A percentile compares a stretch with the other conserved stretches of the same genome.
These are phyloP conservation scores for Malus asiatica DNA, from an alignment of 306 rosid genomes.

Conservation along the genomic window DNA sequence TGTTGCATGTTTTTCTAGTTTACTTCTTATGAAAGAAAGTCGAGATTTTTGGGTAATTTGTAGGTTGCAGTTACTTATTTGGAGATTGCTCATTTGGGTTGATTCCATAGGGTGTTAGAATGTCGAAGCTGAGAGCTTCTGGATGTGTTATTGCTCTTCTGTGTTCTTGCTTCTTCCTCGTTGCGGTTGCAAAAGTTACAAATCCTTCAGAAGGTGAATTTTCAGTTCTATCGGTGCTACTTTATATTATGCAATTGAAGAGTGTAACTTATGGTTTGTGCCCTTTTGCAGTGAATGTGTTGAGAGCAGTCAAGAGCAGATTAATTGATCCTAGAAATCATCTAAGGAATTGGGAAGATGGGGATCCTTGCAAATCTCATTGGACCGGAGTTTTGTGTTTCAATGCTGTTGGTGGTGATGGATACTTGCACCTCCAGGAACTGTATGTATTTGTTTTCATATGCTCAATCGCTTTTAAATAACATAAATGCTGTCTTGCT, in stretches of 20 bases:
- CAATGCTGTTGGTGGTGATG: constrained; percentile 24
- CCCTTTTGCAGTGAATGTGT: constrained; percentile 49
- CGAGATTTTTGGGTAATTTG: too few species aligned
- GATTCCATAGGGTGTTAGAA: constrained; percentile 7
- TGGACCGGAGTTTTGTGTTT: constrained; percentile 72
- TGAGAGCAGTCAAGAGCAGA: constrained; percentile 49
- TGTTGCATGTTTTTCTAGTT: background rate
- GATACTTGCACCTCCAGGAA: constrained; percentile 50
- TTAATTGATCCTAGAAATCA: constrained; percentile 46
- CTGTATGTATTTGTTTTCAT: constrained; percentile 39
- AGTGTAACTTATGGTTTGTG: background rate
- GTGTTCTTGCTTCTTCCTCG: constrained; percentile 25
- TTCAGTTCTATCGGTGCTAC: background rate
- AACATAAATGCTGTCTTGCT: background rate
- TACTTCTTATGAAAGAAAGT: too few species aligned
- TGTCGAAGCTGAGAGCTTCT: constrained; percentile 37
- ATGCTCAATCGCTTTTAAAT: background rate
- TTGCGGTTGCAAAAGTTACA: constrained; percentile 32
- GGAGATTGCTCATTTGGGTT: background rate
- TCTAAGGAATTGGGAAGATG: constrained; percentile 48
- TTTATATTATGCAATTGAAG: background rate
- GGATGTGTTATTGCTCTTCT: constrained; percentile 36
- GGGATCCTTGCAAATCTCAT: constrained; percentile 63
- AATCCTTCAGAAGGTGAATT: constrained; percentile 70
- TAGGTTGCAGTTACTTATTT: too few species aligned